A percentile compares a stretch with the other conserved stretches of the same genome.
Evolutionary conservation across 331 rosid genomes (phyloP).

Genomic region (Dryas integrifolia): DNA sequence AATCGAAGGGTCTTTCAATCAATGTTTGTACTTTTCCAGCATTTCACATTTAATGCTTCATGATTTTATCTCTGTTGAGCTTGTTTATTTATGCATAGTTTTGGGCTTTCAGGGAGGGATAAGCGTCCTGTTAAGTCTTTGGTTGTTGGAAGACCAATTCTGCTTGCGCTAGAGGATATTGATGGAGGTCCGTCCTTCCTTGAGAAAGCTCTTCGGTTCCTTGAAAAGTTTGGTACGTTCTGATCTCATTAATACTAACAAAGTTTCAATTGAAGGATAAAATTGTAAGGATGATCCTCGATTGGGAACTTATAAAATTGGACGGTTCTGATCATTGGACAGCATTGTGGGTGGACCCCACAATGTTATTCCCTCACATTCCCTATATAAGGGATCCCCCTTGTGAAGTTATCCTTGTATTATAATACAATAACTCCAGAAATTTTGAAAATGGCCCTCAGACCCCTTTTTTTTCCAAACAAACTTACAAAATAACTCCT

Average conservation of each 20-base stretch:
- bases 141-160: slow-evolving; percentile 98
- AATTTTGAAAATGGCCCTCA: neutral
- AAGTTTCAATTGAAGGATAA: neutral
- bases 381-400: no score
- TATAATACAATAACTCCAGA: neutral
- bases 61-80: neutral
- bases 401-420: no score
- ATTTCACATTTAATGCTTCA: slow-evolving; percentile 16
- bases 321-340: no score
- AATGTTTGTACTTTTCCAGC: slow-evolving; percentile 57
- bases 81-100: slow-evolving; percentile 17
- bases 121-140: slow-evolving; percentile 89
- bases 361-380: no score
- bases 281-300: no score
- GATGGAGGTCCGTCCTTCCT: slow-evolving; percentile 99
- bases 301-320: no score
- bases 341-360: no score
- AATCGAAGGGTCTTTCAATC: slow-evolving; percentile 88
- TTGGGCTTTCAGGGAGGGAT: slow-evolving; percentile 72
- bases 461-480: neutral
- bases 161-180: slow-evolving; percentile 96
- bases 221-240: slow-evolving; percentile 80
- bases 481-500: neutral
- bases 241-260: slow-evolving; percentile 13
- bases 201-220: slow-evolving; percentile 88